Conservation (phyloP, 139 green algal genomes). For the Nannochloris sp. region DNA sequence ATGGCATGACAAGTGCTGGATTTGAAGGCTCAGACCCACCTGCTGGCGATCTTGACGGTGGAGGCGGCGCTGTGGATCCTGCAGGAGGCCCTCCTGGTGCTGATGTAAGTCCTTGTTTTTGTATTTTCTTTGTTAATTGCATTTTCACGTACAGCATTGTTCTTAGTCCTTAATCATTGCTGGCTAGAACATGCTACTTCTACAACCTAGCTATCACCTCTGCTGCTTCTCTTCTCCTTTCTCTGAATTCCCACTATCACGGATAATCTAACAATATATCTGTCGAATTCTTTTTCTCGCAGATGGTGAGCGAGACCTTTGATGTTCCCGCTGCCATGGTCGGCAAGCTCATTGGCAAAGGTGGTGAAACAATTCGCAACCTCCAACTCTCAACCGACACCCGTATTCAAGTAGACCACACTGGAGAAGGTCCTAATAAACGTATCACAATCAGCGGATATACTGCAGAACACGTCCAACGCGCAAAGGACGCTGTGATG, state of each 20-base stretch:
- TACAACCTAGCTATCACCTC: too few relatives aligned
- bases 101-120: slow-evolving; percentile 22
- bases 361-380: slow-evolving; percentile 78
- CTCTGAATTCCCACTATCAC: too few relatives aligned
- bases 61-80: not conserved
- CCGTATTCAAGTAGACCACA: slow-evolving; percentile 70
- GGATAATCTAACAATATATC: too few relatives aligned
- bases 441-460: slow-evolving; percentile 61
- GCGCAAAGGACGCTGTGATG: slow-evolving; percentile 30
- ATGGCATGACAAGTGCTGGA: not conserved
- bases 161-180: too few relatives aligned
- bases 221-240: too few relatives aligned
- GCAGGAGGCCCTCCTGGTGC: slow-evolving; percentile 12
- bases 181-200: too few relatives aligned
- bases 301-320: slow-evolving; percentile 1
- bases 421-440: slow-evolving; percentile 53
- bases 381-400: slow-evolving; percentile 61
- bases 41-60: not conserved
- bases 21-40: not conserved
- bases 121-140: too few relatives aligned
- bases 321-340: slow-evolving; percentile 43
- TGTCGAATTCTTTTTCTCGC: too few relatives aligned
- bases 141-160: too few relatives aligned
- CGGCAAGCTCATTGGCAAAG: slow-evolving; percentile 79
- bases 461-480: slow-evolving; percentile 29